Percentiles rank a stretch among this genome's conserved stretches.
phyloP scores from a whole-genome alignment of 1,284 basidiomycete species.

The Leccinum ponderosum region DNA sequence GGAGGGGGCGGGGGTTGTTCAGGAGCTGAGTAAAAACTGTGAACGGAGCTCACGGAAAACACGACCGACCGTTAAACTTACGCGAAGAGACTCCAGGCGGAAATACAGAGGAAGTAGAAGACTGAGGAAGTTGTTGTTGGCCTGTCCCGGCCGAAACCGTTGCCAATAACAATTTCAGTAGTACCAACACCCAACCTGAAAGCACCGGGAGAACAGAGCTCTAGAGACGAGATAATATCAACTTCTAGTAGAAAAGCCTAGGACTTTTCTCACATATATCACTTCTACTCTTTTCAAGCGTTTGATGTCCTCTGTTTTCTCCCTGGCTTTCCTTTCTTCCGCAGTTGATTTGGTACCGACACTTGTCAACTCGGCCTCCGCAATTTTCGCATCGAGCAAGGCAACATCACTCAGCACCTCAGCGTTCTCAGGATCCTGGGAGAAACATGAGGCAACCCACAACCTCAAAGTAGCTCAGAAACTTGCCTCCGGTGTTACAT shows the following conservation, averaged over 20 bases:
- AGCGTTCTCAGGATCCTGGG: conserved; percentile 56
- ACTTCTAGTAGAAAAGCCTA: background rate
- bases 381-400: conserved; percentile 68
- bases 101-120: conserved; percentile 62
- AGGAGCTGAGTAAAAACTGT: conserved; percentile 42
- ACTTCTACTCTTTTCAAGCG: conserved; percentile 86
- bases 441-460: conserved; percentile 3
- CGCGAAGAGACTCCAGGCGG: conserved; percentile 71
- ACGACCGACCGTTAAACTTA: conserved; percentile 39
- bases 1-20: conserved; percentile 68
- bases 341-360: conserved; percentile 50
- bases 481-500: conserved; percentile 41
- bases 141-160: conserved; percentile 80
- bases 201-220: conserved; percentile 79
- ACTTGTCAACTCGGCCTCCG: conserved; percentile 63
- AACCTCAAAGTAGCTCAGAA: conserved; percentile 3
- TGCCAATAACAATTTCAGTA: conserved; percentile 86
- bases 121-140: conserved; percentile 54
- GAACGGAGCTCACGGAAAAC: conserved; percentile 4
- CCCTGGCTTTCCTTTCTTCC: conserved; percentile 65
- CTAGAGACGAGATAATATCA: conserved; percentile 37
- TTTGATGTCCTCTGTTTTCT: conserved; percentile 77
- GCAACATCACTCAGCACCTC: conserved; percentile 70
- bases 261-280: conserved; percentile 72
- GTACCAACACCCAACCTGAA: conserved; percentile 85